phyloP scores from a whole-genome alignment of 2,329 filamentous ascomycete genomes.

The Gnomoniopsis smithogilvyi region DNA sequence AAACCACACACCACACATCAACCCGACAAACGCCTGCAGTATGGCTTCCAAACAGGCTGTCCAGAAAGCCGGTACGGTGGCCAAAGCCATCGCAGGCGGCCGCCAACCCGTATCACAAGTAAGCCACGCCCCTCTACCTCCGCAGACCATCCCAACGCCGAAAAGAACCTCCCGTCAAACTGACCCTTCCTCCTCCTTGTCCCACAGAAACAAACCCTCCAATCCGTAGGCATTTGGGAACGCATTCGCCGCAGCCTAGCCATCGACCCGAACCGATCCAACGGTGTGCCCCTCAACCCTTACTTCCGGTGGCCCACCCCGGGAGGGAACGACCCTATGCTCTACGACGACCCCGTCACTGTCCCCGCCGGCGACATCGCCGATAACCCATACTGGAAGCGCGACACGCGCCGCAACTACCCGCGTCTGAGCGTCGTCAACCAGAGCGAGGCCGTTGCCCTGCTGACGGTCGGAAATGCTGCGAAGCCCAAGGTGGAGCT shows the following conservation, averaged over 20 bases:
- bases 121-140: constrained; percentile 26
- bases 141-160: constrained; percentile 4
- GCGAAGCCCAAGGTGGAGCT: constrained; percentile 78
- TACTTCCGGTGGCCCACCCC: constrained; percentile 87
- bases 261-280: constrained; percentile 84
- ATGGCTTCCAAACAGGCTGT: constrained; percentile 54
- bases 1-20: constrained; percentile 5
- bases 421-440: constrained; percentile 74
- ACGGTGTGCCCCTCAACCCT: constrained; percentile 88
- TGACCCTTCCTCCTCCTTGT: constrained; percentile 18
- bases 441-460: constrained; percentile 80
- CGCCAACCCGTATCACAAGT: constrained; percentile 59
- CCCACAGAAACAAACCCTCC: constrained; percentile 93
- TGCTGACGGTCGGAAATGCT: constrained; percentile 82
- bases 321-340: constrained; percentile 64
- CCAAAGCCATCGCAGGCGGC: constrained; percentile 52
- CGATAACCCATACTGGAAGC: constrained; percentile 96
- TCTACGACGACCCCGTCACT: constrained; percentile 80
- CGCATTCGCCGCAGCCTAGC: constrained; percentile 72
- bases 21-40: constrained; percentile 29
- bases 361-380: constrained; percentile 82
- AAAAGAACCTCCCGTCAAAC: constrained; percentile 13
- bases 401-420: constrained; percentile 80
- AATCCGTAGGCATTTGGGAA: constrained; percentile 88
- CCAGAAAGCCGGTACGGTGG: constrained; percentile 34